Evolutionary conservation across 106 monocot species (phyloP), one percentile per base, ranked within the genome.

Genomic region (Dendrobium huoshanense): DNA sequence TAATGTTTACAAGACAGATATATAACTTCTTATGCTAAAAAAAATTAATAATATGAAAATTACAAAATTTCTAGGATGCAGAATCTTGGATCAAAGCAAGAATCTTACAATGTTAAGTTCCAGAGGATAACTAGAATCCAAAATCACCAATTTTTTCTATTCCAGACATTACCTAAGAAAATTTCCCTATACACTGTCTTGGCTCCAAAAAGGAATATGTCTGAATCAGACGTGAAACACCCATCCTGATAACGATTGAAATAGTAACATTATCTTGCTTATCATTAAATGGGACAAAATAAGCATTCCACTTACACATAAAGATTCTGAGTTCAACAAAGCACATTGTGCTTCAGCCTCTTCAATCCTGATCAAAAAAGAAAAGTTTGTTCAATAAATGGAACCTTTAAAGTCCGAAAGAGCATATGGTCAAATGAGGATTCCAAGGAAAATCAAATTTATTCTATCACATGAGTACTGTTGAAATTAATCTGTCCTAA

Each of bases 291-390:
- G 27, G 3, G 15, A 70, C 8, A 70, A 70, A 27, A 70, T 13
- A 70, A 70, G n/a, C 11, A 76, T 40, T 77, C 24, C 55, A 90
- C 92, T 89, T 89, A 95, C 95, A 87, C 96, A 96, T 17, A 96
- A 82, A 58, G 86, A 82, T 56, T 59, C 86, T 16, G 85, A 88
- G 74, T 96, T 91, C 27, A 96, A 81, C 78, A 82, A 80, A 73
- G 96, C 96, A 81, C 96, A 96, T 70, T 96, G 93, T 83, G 96
- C 96, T 86, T 96, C 96, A 65, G 88, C 96, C 82, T 96, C 96
- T 85, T 96, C 96, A 48, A 93, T 24, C 74, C 95, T 95, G 87
- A 49, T 73, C 73, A 56, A 81, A 81, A 29, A 56, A 11, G 3
- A 24, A 65, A 65, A 25, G 7, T 65, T 65, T 20, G 25, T 4